Evolutionary conservation across 805 yeast genomes (phyloP).

Genomic region (Metschnikowia gruessii): DNA sequence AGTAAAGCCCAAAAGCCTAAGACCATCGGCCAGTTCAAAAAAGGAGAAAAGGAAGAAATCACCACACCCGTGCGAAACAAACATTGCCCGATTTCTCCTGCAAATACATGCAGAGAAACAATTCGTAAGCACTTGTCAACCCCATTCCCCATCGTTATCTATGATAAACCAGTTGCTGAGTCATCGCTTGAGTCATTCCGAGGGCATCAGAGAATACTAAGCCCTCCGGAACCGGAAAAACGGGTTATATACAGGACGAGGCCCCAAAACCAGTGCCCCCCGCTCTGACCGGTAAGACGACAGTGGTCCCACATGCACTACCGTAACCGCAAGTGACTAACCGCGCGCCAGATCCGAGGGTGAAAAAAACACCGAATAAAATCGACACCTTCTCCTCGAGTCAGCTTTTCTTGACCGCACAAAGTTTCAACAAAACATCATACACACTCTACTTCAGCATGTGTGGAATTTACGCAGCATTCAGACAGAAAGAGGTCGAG

Average conservation of each 20-base stretch:
- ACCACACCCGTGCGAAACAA: too few species aligned
- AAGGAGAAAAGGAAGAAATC: too few species aligned
- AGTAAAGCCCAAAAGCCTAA: too few species aligned
- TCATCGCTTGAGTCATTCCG: background rate
- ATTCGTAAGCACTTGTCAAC: too few species aligned
- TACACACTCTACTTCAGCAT: slow-evolving; percentile 35
- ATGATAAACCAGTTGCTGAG: background rate
- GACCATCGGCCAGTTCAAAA: too few species aligned
- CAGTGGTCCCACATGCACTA: too few species aligned
- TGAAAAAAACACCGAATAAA: slow-evolving; percentile 1
- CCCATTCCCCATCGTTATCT: too few species aligned
- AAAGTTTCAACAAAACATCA: background rate
- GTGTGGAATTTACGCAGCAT: slow-evolving; percentile 99
- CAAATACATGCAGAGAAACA: too few species aligned
- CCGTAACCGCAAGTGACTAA: slow-evolving; percentile 1
- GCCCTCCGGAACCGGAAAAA: background rate
- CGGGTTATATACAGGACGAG: too few species aligned
- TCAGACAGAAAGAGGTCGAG: slow-evolving; percentile 74
- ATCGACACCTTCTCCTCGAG: background rate
- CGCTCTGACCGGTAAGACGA: too few species aligned
- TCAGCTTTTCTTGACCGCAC: background rate
- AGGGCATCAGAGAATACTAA: background rate
- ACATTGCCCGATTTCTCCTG: too few species aligned
- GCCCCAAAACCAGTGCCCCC: background rate
- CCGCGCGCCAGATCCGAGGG: slow-evolving; percentile 13